Conservation (phyloP, 176 grass and related monocot genomes). For the Oryza nivara region DNA sequence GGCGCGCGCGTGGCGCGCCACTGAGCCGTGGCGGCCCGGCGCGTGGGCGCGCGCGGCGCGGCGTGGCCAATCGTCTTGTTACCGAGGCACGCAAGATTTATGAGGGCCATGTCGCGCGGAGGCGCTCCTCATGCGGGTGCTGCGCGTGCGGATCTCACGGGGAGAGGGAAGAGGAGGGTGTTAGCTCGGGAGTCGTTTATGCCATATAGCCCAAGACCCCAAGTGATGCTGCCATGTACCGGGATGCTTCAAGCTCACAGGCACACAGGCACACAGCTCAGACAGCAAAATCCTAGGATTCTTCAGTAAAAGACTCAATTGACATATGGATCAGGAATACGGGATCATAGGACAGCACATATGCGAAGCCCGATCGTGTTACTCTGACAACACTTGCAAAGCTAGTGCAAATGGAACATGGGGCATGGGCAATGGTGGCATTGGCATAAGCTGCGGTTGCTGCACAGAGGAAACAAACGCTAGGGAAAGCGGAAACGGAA, state of each 20-base stretch:
- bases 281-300: too few species aligned
- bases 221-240: neutral
- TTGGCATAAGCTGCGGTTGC: too few species aligned
- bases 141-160: constrained; percentile 33
- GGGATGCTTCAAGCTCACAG: too few species aligned
- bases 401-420: too few species aligned
- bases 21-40: too few species aligned
- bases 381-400: too few species aligned
- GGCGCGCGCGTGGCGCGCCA: neutral
- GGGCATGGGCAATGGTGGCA: neutral
- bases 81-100: constrained; percentile 57
- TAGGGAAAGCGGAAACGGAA: neutral
- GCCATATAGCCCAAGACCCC: neutral
- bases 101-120: constrained; percentile 46
- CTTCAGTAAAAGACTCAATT: too few species aligned
- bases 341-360: too few species aligned
- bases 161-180: constrained; percentile 2
- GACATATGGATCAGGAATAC: too few species aligned
- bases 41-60: too few species aligned
- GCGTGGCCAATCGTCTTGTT: neutral
- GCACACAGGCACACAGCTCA: too few species aligned
- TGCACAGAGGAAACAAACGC: neutral
- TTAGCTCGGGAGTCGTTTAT: constrained; percentile 18
- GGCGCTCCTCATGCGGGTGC: constrained; percentile 26
- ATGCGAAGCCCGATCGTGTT: too few species aligned